Base-by-base conservation (phyloP, 768 basidiomycete species). In the Gloeopeniophorella convolvens region DNA sequence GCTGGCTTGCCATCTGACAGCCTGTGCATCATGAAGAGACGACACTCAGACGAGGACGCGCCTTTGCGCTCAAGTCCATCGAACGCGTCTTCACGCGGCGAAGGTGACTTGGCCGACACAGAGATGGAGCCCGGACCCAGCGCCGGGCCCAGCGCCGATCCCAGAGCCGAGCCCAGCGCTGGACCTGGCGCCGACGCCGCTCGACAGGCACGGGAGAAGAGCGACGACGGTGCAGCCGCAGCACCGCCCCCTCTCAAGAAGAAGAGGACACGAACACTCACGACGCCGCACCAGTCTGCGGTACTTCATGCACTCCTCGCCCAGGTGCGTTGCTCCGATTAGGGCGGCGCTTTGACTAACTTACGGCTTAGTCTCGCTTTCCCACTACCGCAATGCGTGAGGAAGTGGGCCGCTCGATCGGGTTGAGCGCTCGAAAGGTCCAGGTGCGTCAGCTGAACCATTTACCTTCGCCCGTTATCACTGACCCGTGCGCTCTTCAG, bases 391-490 rank as follows among this genome's bases (percentile, higher is more conserved):
- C 85, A 9, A 81, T 86, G 78, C 79, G 89, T 42, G 90, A 92
- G 67, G 85, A 90, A 56, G 89, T 92, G 23, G 89, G 90, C 7
- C 79, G 84, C 20, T 75, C 85, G 30, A 92, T 92, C 58, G 89
- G 89, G n/a, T 69, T 93, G 62, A 90, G 88, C 63, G 88, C 89
- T 40, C 78, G 89, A 33, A 89, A 92, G 71, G 89, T 93, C 3
- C 89, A 93, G 79, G 89, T 86, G 60, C 62, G 83, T 74, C 26
- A 16, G 10, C 30, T 28, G 36, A 9, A 43, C 30, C 53, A 52
- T 50, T 44, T 62, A 33, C 28, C 42, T 23, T 35, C 26, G 23
- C n/a, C 42, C 37, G 56, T 35, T 24, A 48, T 23, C 50, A 23
- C 56, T 46, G 35, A 45, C 60, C 50, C 60, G 27, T 37, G 12